phyloP scores from a whole-genome alignment of 345 rosid species.

The Citrus mangshanensis region DNA sequence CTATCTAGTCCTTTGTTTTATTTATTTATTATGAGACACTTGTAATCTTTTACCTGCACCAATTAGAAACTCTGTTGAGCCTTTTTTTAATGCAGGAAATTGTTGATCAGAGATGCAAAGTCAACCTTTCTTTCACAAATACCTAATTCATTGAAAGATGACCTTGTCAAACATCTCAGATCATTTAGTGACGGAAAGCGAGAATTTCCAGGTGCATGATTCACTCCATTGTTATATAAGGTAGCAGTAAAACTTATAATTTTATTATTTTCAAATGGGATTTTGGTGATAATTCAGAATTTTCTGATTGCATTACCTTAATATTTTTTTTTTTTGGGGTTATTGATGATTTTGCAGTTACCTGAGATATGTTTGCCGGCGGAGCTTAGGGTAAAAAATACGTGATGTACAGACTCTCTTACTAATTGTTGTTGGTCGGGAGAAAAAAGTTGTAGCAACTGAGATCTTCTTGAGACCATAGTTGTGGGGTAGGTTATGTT shows the following conservation, averaged over 20 bases:
- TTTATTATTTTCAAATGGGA: neutral
- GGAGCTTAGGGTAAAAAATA: slow-evolving; percentile 1
- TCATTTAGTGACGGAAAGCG: slow-evolving; percentile 47
- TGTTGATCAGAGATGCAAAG: slow-evolving; percentile 66
- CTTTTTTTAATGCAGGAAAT: slow-evolving; percentile 46
- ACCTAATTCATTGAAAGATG: slow-evolving; percentile 72
- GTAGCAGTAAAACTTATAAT: neutral
- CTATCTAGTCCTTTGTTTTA: neutral
- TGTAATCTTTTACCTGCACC: neutral
- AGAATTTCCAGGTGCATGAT: slow-evolving; percentile 17
- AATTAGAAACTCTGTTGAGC: neutral
- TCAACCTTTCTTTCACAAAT: slow-evolving; percentile 48
- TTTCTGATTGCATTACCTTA: neutral
- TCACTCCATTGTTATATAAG: slow-evolving; percentile 18
- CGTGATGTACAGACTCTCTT: slow-evolving; percentile 19
- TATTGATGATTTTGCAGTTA: slow-evolving; percentile 28
- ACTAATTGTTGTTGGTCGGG: slow-evolving; percentile 3
- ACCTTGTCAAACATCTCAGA: slow-evolving; percentile 50
- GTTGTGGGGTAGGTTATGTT: slow-evolving; percentile 4
- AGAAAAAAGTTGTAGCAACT: neutral
- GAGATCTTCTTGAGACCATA: slow-evolving; percentile 15
- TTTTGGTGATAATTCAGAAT: neutral
- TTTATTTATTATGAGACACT: too few relatives aligned
- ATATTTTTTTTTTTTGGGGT: neutral
- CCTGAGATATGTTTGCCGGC: neutral